phyloP scores from a whole-genome alignment of 768 basidiomycete species.

The Rhodosporidiobolus odoratus region DNA sequence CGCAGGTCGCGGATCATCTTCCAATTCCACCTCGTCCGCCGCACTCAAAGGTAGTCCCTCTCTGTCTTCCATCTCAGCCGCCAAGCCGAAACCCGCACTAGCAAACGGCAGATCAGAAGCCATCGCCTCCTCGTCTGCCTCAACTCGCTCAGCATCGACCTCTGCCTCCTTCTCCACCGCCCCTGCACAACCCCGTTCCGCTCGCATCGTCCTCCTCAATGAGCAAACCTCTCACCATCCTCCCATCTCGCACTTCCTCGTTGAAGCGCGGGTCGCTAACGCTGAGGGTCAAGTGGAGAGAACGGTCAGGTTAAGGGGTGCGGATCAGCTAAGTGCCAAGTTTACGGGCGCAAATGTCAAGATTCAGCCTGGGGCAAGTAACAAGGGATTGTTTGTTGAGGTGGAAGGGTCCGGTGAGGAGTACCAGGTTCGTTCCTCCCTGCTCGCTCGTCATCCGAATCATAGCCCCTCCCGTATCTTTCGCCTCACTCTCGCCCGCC shows the following conservation, averaged over 20 bases:
- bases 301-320: conserved; percentile 52
- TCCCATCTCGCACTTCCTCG: conserved; percentile 74
- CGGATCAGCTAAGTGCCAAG: conserved; percentile 84
- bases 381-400: conserved; percentile 80
- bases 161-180: conserved; percentile 43
- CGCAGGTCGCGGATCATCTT: conserved; percentile 15
- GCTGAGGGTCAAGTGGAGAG: not conserved
- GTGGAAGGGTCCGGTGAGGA: conserved; percentile 68
- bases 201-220: conserved; percentile 40
- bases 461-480: too few relatives aligned
- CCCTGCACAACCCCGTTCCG: conserved; percentile 52
- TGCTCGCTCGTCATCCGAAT: not conserved
- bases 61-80: not conserved
- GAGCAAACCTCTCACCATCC: conserved; percentile 82
- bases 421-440: conserved; percentile 52
- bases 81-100: not conserved
- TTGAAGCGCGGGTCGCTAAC: conserved; percentile 22
- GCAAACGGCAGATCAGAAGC: conserved; percentile 11
- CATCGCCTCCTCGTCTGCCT: conserved; percentile 17
- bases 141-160: conserved; percentile 48
- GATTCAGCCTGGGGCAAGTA: conserved; percentile 72
- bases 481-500: too few relatives aligned
- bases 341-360: conserved; percentile 54
- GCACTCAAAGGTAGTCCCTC: conserved; percentile 10
- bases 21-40: conserved; percentile 7